Base-by-base conservation (phyloP, 2,329 filamentous ascomycete genomes). In the Corniculantispora saksenae region DNA sequence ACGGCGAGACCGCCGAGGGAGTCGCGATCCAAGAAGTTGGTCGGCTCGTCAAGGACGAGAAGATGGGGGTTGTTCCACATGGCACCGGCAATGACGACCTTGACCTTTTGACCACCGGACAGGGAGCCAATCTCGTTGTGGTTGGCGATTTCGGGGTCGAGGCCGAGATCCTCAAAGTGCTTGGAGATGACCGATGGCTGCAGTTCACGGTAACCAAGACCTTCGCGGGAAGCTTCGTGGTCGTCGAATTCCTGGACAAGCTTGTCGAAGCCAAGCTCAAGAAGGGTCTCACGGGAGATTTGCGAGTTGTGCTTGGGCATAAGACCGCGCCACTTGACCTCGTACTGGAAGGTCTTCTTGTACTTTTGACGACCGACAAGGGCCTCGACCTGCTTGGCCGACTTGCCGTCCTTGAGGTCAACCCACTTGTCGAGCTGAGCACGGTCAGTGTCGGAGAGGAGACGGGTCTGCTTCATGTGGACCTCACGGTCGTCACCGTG, bases 251-350 rank as follows among this genome's bases (percentile, higher is more conserved):
- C 93, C 78, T 96, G 96, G 66, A 88, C 91, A 69, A 99, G 87
- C 78, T 96, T 96, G 79, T 99, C 99, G 70, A 90, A 88, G 74
- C 95, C 95, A 45, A 99, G 91, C 83, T 97, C 93, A n/a, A n/a
- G n/a, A n/a, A n/a, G n/a, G n/a, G n/a, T n/a, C n/a, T n/a, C n/a
- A n/a, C n/a, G n/a, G n/a, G n/a, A n/a, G n/a, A n/a, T n/a, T n/a
- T n/a, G n/a, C n/a, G n/a, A n/a, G n/a, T n/a, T n/a, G n/a, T n/a
- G n/a, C n/a, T n/a, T n/a, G n/a, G n/a, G n/a, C n/a, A n/a, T n/a
- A n/a, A n/a, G n/a, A 82, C 97, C 94, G 77, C 95, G 89, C 95
- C 95, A 99, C 88, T 95, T 99, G 83, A 99, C 95, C 85, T 97
- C 97, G 78, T 99, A 95, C 79, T 99, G 95, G 62, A 89, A 93